Evolutionary conservation across 345 rosid genomes (phyloP).

Genomic region (Populus davidiana): DNA sequence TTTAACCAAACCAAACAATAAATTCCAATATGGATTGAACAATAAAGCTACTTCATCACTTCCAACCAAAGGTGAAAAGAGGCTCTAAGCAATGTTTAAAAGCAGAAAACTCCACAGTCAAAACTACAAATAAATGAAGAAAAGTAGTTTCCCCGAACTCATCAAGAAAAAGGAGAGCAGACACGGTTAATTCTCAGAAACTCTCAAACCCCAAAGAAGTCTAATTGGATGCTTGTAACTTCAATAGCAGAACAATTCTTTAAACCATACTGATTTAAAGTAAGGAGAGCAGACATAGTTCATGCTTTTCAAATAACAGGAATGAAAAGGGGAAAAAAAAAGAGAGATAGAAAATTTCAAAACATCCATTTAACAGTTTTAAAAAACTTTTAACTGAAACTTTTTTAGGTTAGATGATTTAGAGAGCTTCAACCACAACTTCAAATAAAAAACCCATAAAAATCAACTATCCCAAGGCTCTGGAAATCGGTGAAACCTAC

Average conservation of each 20-base stretch:
- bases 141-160: neutral
- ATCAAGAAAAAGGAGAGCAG: too few relatives aligned
- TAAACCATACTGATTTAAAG: too few relatives aligned
- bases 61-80: neutral
- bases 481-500: slow-evolving; percentile 39
- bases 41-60: neutral
- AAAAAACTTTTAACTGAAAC: neutral
- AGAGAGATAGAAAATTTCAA: neutral
- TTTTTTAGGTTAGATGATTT: neutral
- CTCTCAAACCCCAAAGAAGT: too few relatives aligned
- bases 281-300: too few relatives aligned
- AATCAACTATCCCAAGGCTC: neutral
- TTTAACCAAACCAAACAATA: neutral
- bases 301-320: neutral
- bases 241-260: too few relatives aligned
- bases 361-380: neutral
- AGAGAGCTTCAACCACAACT: neutral
- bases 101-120: neutral
- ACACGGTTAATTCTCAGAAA: too few relatives aligned
- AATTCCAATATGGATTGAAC: neutral
- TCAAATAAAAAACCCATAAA: neutral
- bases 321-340: neutral
- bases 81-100: neutral
- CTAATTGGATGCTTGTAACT: too few relatives aligned
- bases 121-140: neutral